A percentile compares a stretch with the other conserved stretches of the same genome.
These are phyloP conservation scores for Backusella circina DNA, from an alignment of 192 early-diverging fungal genomes.

Conservation along the genomic window DNA sequence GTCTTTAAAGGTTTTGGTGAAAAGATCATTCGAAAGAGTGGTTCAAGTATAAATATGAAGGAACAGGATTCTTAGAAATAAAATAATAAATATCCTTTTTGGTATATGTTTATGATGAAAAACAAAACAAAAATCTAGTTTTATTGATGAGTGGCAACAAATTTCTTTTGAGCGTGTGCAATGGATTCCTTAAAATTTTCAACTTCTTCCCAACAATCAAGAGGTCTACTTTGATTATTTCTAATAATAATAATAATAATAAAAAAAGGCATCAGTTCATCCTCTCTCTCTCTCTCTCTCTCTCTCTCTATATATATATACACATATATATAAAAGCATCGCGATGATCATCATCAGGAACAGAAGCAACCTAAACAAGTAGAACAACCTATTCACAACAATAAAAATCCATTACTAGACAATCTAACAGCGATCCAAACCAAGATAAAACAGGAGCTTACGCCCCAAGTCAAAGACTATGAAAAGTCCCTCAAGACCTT, in stretches of 20 bases:
- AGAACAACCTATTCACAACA: too few species aligned
- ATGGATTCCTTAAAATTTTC: constrained; percentile 35
- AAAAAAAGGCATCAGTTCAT: background rate
- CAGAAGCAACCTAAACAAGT: too few species aligned
- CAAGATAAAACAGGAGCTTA: background rate
- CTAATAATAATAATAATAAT: background rate
- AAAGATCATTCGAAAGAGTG: background rate
- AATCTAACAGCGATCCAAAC: background rate
- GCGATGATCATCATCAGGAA: too few species aligned
- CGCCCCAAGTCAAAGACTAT: background rate
- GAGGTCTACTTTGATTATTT: constrained; percentile 22
- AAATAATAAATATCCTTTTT: background rate
- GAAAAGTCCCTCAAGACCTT: background rate
- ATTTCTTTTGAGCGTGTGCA: constrained; percentile 26
- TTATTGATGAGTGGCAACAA: constrained; percentile 31
- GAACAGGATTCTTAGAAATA: background rate
- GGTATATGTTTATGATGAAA: background rate
- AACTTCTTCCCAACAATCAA: constrained; percentile 38
- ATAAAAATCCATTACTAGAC: background rate
- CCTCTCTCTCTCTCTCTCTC: too few species aligned
- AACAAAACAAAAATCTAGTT: background rate
- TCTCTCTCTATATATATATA: background rate
- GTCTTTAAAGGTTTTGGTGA: background rate
- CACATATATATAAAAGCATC: too few species aligned
- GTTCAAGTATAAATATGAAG: background rate